Percentiles rank a stretch among this genome's conserved stretches.
These are phyloP conservation scores for Intubia oerlemansii DNA, from an alignment of 2,329 filamentous ascomycete genomes.

Conservation along the genomic window DNA sequence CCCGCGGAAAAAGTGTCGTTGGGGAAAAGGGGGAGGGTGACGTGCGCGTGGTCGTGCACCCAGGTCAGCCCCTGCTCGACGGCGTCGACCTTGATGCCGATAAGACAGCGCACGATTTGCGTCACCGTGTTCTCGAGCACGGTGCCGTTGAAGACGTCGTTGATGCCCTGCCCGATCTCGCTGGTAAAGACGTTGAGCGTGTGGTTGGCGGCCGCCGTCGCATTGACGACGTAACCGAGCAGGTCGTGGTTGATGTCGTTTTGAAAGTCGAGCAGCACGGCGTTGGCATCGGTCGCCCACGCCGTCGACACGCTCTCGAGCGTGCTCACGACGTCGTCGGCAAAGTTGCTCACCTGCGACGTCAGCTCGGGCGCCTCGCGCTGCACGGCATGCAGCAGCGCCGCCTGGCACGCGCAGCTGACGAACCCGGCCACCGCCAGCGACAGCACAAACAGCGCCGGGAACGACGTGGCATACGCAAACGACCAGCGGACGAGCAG, in stretches of 20 bases:
- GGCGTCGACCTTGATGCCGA: slow-evolving; percentile 65
- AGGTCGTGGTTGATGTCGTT: slow-evolving; percentile 64
- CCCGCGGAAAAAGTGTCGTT: slow-evolving; percentile 71
- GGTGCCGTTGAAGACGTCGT: slow-evolving; percentile 62
- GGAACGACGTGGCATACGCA: slow-evolving; percentile 68
- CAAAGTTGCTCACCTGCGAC: slow-evolving; percentile 55
- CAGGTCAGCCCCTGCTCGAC: slow-evolving; percentile 83
- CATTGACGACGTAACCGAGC: slow-evolving; percentile 70
- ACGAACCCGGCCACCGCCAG: slow-evolving; percentile 67
- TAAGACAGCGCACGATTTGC: slow-evolving; percentile 68
- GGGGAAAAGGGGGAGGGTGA: slow-evolving; percentile 57
- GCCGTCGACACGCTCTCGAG: slow-evolving; percentile 51
- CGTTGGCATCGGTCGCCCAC: slow-evolving; percentile 62
- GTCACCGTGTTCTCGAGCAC: slow-evolving; percentile 57
- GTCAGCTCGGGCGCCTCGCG: slow-evolving; percentile 58
- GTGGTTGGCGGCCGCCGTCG: slow-evolving; percentile 61
- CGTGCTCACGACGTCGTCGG: slow-evolving; percentile 51
- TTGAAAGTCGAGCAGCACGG: slow-evolving; percentile 31
- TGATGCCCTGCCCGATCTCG: slow-evolving; percentile 53
- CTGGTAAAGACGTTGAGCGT: slow-evolving; percentile 69
- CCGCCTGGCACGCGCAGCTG: slow-evolving; percentile 61
- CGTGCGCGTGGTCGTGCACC: slow-evolving; percentile 70
- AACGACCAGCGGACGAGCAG: slow-evolving; percentile 63
- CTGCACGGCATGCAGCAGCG: slow-evolving; percentile 53
- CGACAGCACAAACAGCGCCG: slow-evolving; percentile 70